Conservation (phyloP, 1,284 basidiomycete species). For the Anthracocystis setariae region DNA sequence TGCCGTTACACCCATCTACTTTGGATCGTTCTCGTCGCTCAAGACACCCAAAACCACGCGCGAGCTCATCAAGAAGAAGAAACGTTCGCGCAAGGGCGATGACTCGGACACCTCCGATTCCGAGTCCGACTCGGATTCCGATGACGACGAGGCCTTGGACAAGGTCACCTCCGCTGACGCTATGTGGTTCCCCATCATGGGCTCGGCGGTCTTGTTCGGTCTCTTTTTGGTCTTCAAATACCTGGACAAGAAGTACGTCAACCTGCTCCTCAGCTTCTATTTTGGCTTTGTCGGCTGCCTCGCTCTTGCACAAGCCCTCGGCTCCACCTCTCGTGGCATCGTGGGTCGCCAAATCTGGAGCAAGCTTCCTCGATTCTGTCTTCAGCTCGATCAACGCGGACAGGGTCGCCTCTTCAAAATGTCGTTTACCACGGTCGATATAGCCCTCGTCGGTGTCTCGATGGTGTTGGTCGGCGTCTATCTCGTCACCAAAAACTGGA, state of each 20-base stretch:
- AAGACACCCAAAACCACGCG: constrained; percentile 59
- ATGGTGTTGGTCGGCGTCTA: constrained; percentile 78
- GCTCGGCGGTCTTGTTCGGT: constrained; percentile 58
- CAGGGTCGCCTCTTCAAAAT: constrained; percentile 48
- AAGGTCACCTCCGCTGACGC: constrained; percentile 61
- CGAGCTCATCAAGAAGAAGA: constrained; percentile 48
- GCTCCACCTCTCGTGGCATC: constrained; percentile 21
- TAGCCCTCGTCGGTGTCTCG: constrained; percentile 76
- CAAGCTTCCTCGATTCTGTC: constrained; percentile 46
- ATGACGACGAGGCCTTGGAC: constrained; percentile 52
- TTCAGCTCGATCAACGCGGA: constrained; percentile 38
- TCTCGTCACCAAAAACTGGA: constrained; percentile 73
- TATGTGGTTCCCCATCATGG: constrained; percentile 64
- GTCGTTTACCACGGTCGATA: constrained; percentile 70
- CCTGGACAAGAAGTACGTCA: constrained; percentile 60
- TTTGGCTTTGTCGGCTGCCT: constrained; percentile 62
- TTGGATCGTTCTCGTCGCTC: constrained; percentile 58
- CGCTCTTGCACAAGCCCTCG: constrained; percentile 53
- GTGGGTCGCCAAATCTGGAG: constrained; percentile 42
- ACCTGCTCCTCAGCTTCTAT: constrained; percentile 61
- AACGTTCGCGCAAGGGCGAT: constrained; percentile 8
- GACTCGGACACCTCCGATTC: constrained; percentile 23
- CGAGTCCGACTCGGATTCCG: constrained; percentile 34
- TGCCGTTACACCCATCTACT: constrained; percentile 59
- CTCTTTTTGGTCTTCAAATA: constrained; percentile 65